A percentile compares a stretch with the other conserved stretches of the same genome.
phyloP scores from a whole-genome alignment of 164 flowering plant species.

The Stephania yunnanensis region DNA sequence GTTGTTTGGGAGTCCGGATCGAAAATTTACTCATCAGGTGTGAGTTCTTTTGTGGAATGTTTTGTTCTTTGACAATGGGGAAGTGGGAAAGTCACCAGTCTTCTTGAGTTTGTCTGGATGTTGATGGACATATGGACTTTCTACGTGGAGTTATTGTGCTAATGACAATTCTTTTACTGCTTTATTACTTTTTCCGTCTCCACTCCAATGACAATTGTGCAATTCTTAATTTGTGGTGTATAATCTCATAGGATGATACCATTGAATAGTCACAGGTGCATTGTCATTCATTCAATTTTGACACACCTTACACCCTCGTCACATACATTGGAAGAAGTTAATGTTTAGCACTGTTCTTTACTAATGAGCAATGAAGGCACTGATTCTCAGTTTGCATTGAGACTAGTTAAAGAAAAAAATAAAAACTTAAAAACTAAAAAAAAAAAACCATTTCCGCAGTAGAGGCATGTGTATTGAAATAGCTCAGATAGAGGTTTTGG shows the following conservation, averaged over 20 bases:
- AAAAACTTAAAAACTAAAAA: no score
- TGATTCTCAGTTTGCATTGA: not conserved
- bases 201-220: not conserved
- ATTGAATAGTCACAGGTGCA: not conserved
- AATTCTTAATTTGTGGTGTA: not conserved
- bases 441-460: not conserved
- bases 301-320: not conserved
- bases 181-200: not conserved
- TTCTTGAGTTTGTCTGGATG: not conserved
- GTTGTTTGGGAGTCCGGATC: conserved; percentile 93
- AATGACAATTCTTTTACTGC: not conserved
- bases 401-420: not conserved
- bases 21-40: conserved; percentile 92
- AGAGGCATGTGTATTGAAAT: not conserved
- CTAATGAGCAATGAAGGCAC: not conserved
- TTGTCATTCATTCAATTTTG: not conserved
- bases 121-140: not conserved
- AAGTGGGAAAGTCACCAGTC: not conserved
- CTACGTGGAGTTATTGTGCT: not conserved
- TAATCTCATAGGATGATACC: not conserved
- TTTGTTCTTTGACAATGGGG: not conserved
- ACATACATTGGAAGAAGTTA: not conserved
- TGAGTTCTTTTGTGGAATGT: not conserved
- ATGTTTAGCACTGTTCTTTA: not conserved
- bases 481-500: not conserved